phyloP scores from a whole-genome alignment of 208 protist species.

The Leishmania major region DNA sequence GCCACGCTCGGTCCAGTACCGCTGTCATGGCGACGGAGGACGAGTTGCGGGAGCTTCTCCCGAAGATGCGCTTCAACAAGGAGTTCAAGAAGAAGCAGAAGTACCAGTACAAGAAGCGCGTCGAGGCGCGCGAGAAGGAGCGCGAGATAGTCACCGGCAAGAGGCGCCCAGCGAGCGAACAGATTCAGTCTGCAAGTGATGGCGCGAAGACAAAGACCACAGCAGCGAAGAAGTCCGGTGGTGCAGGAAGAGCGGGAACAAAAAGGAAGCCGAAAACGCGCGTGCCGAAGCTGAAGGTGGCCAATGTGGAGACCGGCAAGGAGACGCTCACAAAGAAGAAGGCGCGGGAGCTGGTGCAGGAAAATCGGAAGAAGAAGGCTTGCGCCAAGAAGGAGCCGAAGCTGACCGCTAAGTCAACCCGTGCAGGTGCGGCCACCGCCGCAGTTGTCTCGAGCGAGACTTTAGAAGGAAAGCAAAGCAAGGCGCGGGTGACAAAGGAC shows the following conservation, averaged over 20 bases:
- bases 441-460: not conserved
- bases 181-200: slow-evolving; percentile 19
- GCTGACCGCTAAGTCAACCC: not conserved
- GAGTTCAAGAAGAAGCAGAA: slow-evolving; percentile 55
- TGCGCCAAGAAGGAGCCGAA: slow-evolving; percentile 6
- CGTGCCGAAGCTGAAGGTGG: slow-evolving; percentile 46
- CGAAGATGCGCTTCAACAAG: slow-evolving; percentile 59
- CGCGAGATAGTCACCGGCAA: slow-evolving; percentile 31
- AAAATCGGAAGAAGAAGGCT: slow-evolving; percentile 32
- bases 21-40: slow-evolving; percentile 25
- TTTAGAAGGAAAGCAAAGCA: not conserved
- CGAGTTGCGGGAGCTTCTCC: slow-evolving; percentile 38
- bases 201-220: not conserved
- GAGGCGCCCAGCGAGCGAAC: slow-evolving; percentile 17
- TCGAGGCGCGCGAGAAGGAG: slow-evolving; percentile 40
- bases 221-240: not conserved
- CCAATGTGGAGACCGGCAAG: slow-evolving; percentile 45
- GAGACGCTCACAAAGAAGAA: slow-evolving; percentile 64
- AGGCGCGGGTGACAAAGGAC: not conserved
- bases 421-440: not conserved
- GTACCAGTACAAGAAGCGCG: slow-evolving; percentile 47
- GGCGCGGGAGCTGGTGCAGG: slow-evolving; percentile 37
- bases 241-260: not conserved
- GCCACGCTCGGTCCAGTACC: not conserved
- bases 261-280: slow-evolving; percentile 40